phyloP scores from a whole-genome alignment of 257 asterid species.

The Rauvolfia tetraphylla region DNA sequence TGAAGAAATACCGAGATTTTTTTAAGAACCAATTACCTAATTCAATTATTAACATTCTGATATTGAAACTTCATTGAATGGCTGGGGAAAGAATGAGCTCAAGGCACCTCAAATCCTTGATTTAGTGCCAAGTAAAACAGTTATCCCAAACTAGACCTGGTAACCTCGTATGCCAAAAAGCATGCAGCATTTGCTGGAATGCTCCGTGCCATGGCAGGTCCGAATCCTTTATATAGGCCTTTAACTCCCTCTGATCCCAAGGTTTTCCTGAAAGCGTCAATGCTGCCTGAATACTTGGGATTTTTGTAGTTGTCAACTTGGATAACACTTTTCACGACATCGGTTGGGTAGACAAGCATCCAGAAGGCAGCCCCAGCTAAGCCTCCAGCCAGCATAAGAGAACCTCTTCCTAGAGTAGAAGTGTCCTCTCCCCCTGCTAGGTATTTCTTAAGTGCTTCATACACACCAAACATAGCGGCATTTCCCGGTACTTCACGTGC shows the following conservation, averaged over 20 bases:
- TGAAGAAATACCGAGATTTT: not conserved
- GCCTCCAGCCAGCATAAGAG: conserved; percentile 68
- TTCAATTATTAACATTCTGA: not conserved
- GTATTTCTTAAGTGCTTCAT: conserved; percentile 65
- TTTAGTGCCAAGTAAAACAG: conserved; percentile 5
- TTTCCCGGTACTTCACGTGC: conserved; percentile 88
- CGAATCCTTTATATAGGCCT: conserved; percentile 85
- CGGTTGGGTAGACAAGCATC: conserved; percentile 68
- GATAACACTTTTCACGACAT: conserved; percentile 71
- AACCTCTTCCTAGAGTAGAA: conserved; percentile 59
- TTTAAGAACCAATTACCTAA: not conserved
- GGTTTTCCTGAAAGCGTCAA: conserved; percentile 66
- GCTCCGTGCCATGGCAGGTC: conserved; percentile 86
- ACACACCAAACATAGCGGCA: conserved; percentile 81
- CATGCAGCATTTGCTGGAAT: conserved; percentile 88
- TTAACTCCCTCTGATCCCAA: conserved; percentile 64
- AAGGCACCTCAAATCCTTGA: not conserved
- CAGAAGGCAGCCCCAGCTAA: conserved; percentile 77
- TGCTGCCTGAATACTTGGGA: conserved; percentile 62
- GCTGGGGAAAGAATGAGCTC: conserved; percentile 2
- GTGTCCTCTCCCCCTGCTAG: conserved; percentile 73
- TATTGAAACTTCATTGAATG: not conserved
- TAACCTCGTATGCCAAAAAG: conserved; percentile 81
- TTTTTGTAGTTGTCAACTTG: conserved; percentile 76
- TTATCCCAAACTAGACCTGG: conserved; percentile 71